Base-by-base conservation (phyloP, 202 grass and related monocot genomes). In the Eragrostis tef region DNA sequence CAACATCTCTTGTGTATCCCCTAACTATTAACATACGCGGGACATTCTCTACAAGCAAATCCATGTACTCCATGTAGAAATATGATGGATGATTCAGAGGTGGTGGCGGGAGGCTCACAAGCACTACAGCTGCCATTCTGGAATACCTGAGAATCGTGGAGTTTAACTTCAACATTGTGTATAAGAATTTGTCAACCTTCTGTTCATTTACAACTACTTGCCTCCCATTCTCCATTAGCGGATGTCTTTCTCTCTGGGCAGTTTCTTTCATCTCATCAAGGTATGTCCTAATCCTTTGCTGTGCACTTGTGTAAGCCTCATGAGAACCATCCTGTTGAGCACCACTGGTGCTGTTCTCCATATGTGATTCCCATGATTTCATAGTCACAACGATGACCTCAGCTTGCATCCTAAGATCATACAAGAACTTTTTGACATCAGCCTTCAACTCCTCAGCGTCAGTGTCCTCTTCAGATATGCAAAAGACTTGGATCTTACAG, bases 21-120 rank as follows among this genome's bases (percentile, higher is more conserved):
- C 93, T 95, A 75, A 99, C 93, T 79, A 99, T 95, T 75, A 99
- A 82, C 93, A 99, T 91, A 24, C 96, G 94, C 14, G 96, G 90
- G 75, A 99, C 96, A 74, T 99, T 99, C 69, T 99, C 96, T 48
- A 99, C 96, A 49, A 99, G 84, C 70, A 99, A 85, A 86, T 99
- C 96, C 96, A 99, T 95, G 74, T 98, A 98, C 74, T 98, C 96
- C 90, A 98, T 99, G 70, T 99, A 99, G 56, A 95, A 99, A 86
- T 99, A 99, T 0, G 96, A 81, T 4, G 96, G 93, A 73, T 99
- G 96, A 61, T 93, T 91, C 39, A 95, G 49, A 14, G 96, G 96
- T 64, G 93, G 93, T 0, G 93, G 96, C 5, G 96, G 90, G 5
- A 99, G 93, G 83, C 96, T 99, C 83, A 99, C 96, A 19, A 99